Evolutionary conservation across 176 grass and related monocot genomes (phyloP).

Genomic region (Oropetium thomaeum): DNA sequence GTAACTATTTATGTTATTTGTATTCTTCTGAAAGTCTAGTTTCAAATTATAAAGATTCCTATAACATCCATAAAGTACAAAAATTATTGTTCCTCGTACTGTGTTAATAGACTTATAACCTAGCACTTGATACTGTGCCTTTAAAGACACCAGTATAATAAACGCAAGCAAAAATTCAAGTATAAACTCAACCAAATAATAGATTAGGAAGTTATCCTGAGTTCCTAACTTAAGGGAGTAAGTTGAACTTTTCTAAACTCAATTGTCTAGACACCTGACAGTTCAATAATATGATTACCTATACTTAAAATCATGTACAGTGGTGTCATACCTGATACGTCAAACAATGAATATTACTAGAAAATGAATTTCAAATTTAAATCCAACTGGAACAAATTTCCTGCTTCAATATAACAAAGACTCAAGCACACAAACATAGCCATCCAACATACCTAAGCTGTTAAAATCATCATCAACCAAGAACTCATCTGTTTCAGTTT

Average conservation of each 20-base stretch:
- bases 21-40: background rate
- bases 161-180: too few species aligned
- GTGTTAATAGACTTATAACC: background rate
- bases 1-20: background rate
- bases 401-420: constrained; percentile 2
- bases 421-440: background rate
- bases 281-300: background rate
- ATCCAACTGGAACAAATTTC: background rate
- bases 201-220: too few species aligned
- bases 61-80: background rate
- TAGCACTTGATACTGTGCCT: background rate
- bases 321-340: background rate
- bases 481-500: constrained; percentile 49
- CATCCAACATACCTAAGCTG: constrained; percentile 27
- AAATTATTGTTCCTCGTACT: background rate
- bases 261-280: background rate
- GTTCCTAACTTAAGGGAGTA: too few species aligned
- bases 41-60: background rate
- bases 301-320: background rate
- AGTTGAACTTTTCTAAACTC: too few species aligned
- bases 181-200: too few species aligned
- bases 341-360: background rate
- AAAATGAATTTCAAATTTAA: background rate
- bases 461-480: constrained; percentile 49
- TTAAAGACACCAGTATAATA: background rate